Evolutionary conservation across 768 basidiomycete genomes (phyloP), one percentile per base, ranked within the genome.

Genomic region (Gelatoporia subvermispora): DNA sequence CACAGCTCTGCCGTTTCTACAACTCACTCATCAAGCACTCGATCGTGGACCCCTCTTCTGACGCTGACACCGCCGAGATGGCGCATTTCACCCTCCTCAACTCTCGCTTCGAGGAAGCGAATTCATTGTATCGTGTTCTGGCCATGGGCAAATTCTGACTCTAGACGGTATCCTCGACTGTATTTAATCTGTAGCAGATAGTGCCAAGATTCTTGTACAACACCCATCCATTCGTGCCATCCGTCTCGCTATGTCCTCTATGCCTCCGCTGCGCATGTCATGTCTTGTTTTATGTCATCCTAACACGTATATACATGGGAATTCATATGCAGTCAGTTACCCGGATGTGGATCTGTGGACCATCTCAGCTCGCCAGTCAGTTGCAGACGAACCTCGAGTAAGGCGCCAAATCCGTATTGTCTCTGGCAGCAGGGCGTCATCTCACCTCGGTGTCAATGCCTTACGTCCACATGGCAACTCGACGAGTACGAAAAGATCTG

Each of bases 21-120:
- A 68, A 69, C 50, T 82, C 85, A 0, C 72, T 91, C 41, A 75
- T 88, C 68, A 85, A 83, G 60, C 70, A 79, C 8, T 66, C 66
- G 42, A 76, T 89, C 58, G 75, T 88, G 47, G 84, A 87, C 57
- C 72, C 78, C 2, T 72, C 71, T n/a, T 61, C 60, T 4, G 63
- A 62, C 52, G 86, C 88, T 48, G 86, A 91, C 59, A 77, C 82
- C 0, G 76, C 84, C 4, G 88, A 88, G 68, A 88, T 91, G 76
- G 74, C 76, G 4, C 84, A 88, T 60, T 91, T 91, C 57, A 79
- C 80, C 38, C 72, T 91, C 41, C 77, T 79, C 35, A 74, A 87
- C 57, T 75, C 88, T 10, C 75, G 82, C 2, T 82, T 88, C 49
- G 85, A 87, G 60, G 88, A 90, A 55, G 88, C 88, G 16, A 88